Percentiles rank a stretch among this genome's conserved stretches.
Conservation (phyloP, 1,139 yeast genomes). For the Meyerozyma carpophila region DNA sequence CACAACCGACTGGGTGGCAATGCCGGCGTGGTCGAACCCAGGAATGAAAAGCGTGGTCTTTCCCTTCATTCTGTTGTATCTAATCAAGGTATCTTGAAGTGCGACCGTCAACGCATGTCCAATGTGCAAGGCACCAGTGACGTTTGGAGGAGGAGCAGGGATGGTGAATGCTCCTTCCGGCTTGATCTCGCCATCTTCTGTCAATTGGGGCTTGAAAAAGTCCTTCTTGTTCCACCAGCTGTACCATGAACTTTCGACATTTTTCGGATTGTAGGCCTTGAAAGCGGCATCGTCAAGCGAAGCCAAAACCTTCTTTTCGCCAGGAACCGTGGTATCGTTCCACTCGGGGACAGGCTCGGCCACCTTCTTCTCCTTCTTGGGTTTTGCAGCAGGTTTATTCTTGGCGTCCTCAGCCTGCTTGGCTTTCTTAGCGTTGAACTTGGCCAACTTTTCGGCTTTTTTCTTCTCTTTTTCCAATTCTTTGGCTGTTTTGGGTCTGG, state of each 20-base stretch:
- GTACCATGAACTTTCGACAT: constrained; percentile 97
- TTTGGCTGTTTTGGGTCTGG: constrained; percentile 56
- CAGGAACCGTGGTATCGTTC: constrained; percentile 75
- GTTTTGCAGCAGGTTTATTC: constrained; percentile 41
- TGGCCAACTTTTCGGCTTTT: constrained; percentile 95
- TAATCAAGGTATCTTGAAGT: constrained; percentile 86
- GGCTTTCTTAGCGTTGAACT: constrained; percentile 89
- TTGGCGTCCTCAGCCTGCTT: constrained; percentile 53
- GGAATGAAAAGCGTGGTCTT: constrained; percentile 90
- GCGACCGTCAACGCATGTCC: constrained; percentile 97
- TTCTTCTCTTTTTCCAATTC: constrained; percentile 89
- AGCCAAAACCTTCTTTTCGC: constrained; percentile 83
- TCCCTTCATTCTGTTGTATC: constrained; percentile 97
- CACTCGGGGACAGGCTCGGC: constrained; percentile 77
- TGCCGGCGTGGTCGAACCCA: constrained; percentile 99
- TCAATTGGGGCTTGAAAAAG: constrained; percentile 80
- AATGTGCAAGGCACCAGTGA: constrained; percentile 97
- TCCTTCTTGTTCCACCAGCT: constrained; percentile 94
- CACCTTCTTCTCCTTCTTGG: constrained; percentile 65
- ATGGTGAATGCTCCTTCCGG: constrained; percentile 83
- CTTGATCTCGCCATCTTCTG: constrained; percentile 66
- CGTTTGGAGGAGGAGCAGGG: constrained; percentile 99
- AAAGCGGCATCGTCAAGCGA: constrained; percentile 88
- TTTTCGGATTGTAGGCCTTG: constrained; percentile 88
- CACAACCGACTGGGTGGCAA: constrained; percentile 97